phyloP scores from a whole-genome alignment of 2,329 filamentous ascomycete genomes.

The Fusarium sp. region DNA sequence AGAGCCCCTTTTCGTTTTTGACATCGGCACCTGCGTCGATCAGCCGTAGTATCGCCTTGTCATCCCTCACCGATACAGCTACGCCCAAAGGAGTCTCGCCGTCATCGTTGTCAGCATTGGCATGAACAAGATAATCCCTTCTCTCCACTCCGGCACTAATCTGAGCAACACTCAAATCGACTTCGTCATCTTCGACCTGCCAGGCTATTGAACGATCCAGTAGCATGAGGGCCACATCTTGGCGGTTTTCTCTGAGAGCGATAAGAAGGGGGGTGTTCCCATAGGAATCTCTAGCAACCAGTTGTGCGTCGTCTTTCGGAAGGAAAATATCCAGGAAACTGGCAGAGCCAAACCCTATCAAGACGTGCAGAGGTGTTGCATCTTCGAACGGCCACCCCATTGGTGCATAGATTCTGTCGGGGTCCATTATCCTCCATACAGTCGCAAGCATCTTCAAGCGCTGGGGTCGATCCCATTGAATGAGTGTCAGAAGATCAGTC shows the following conservation, averaged over 20 bases:
- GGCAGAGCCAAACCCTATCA: fast-evolving
- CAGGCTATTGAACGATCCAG: fast-evolving
- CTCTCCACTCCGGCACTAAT: fast-evolving
- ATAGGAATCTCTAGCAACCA: fast-evolving
- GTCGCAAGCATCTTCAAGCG: fast-evolving
- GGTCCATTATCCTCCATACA: conserved; percentile 1
- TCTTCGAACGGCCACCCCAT: neutral
- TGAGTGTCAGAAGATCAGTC: neutral
- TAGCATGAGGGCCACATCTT: neutral
- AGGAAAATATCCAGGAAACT: fast-evolving
- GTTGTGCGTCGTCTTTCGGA: fast-evolving
- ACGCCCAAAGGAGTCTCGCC: neutral
- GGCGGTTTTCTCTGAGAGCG: fast-evolving
- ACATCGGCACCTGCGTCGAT: neutral
- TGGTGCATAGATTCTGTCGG: neutral
- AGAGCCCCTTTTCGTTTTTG: neutral
- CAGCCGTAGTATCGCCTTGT: fast-evolving
- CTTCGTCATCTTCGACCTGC: neutral
- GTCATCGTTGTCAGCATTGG: fast-evolving
- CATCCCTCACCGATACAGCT: neutral
- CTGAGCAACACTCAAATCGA: fast-evolving
- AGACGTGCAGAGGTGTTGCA: fast-evolving
- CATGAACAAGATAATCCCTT: neutral
- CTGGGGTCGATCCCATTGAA: fast-evolving
- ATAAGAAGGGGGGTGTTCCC: neutral